phyloP scores from a whole-genome alignment of 2,329 filamentous ascomycete genomes.

The Cercospora sp. region DNA sequence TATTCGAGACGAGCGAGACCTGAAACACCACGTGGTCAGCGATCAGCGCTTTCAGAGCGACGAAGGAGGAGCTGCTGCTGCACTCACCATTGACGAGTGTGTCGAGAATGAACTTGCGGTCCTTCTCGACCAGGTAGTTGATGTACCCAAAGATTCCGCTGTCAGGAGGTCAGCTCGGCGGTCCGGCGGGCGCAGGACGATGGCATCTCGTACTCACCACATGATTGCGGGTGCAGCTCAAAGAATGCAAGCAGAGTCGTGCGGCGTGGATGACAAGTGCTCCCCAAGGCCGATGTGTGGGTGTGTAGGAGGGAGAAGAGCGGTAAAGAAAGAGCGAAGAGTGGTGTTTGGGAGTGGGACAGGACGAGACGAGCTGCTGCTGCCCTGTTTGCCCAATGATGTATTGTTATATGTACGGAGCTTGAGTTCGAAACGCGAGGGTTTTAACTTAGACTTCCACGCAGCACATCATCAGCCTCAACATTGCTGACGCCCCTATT shows the following conservation, averaged over 20 bases:
- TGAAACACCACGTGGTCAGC: conserved; percentile 46
- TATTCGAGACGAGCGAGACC: conserved; percentile 95
- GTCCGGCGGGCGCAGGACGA: background rate
- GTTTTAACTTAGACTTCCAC: background rate
- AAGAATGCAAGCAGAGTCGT: conserved; percentile 15
- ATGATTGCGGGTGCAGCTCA: conserved; percentile 12
- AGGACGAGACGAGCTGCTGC: conserved; percentile 2
- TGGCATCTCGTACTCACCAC: conserved; percentile 11
- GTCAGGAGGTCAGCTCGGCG: conserved; percentile 4
- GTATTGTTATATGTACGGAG: conserved; percentile 3
- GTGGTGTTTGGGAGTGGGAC: background rate
- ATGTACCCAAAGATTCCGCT: conserved; percentile 93
- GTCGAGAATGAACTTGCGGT: conserved; percentile 92
- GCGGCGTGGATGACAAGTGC: background rate
- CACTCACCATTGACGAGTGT: conserved; percentile 89
- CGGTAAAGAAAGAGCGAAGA: conserved; percentile 1
- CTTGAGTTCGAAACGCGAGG: conserved; percentile 3
- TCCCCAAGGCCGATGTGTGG: background rate
- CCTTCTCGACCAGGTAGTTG: conserved; percentile 99
- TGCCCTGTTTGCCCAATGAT: conserved; percentile 3
- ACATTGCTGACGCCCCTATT: conserved; percentile 1
- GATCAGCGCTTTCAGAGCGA: background rate
- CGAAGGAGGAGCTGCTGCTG: background rate
- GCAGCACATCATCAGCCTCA: conserved; percentile 1
- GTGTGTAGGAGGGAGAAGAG: background rate